Evolutionary conservation across 2,329 filamentous ascomycete genomes (phyloP), one percentile per base, ranked within the genome.

Genomic region (Bipolaris victoriae): DNA sequence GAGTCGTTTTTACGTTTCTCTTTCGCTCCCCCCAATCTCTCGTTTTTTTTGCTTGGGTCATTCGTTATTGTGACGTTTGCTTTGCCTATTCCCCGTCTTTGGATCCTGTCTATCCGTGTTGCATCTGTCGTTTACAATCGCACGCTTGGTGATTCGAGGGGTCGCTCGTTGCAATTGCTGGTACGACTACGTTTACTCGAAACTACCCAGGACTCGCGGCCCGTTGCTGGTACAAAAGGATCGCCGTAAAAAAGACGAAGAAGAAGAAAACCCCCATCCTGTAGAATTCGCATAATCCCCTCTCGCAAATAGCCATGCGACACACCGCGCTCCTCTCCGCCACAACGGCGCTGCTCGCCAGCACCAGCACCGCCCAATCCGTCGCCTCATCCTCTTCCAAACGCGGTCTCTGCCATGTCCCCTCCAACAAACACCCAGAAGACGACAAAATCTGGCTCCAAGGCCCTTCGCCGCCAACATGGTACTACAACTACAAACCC

Each of bases 401-500:
- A 76, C 89, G 91, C 64, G 90, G 90, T 26, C 87, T 95, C 50
- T 84, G 87, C 68, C 90, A 88, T 75, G 84, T 90, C 16, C 82
- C 85, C 6, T 84, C 86, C 57, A 61, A 77, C 5, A 71, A 83
- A 1, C 78, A 82, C 55, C 81, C 85, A 0, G 57, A 79, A 15
- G 90, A 94, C 76, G 86, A 91, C 77, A 72, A 81, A 45, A 80
- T 89, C 66, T 93, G 90, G 88, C 78, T 51, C n/a, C 81, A 10
- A 5, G 81, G 80, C 36, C 85, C 83, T 16, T 58, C 47, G 1
- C 84, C 86, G 40, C 77, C 94, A 53, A 89, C 86, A 3, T 95
- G 91, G 91, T 95, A 95, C 81, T 95, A 94, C 83, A 94, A 93
- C 79, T 95, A 93, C 76, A 76, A 78, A 24, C 69, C 80, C 18